A percentile compares a stretch with the other conserved stretches of the same genome.
phyloP scores from a whole-genome alignment of 2,329 filamentous ascomycete genomes.

The Colletotrichum navitas region DNA sequence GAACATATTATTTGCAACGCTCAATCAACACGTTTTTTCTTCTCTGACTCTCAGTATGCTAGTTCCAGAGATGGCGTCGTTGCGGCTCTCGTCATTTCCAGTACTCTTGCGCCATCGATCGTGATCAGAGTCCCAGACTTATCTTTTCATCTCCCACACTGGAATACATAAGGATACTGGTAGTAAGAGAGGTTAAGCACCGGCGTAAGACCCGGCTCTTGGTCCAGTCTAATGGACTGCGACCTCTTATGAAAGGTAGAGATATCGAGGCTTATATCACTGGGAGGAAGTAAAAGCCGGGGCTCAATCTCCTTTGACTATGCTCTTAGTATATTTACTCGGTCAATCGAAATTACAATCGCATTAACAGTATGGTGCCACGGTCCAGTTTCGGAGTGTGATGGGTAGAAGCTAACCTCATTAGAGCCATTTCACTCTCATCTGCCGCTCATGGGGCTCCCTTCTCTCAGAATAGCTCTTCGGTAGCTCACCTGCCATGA shows the following conservation, averaged over 20 bases:
- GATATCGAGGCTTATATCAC: background rate
- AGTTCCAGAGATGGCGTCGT: background rate
- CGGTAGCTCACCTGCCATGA: background rate
- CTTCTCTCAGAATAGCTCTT: background rate
- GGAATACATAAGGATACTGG: background rate
- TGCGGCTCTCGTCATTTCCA: background rate
- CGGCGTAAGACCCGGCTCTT: background rate
- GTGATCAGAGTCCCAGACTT: background rate
- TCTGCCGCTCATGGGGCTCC: background rate
- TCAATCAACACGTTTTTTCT: background rate
- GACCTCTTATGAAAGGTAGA: background rate
- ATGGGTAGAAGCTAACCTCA: constrained; percentile 6
- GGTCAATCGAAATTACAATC: background rate
- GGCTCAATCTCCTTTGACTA: background rate
- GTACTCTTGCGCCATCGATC: background rate
- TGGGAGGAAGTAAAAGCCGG: background rate
- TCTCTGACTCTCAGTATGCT: background rate
- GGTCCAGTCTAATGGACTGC: background rate
- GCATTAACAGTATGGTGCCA: background rate
- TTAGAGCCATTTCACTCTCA: background rate
- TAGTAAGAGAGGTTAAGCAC: background rate
- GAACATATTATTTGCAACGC: too few relatives aligned
- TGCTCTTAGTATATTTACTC: background rate
- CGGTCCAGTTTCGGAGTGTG: background rate
- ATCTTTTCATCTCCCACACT: too few relatives aligned